phyloP scores from a whole-genome alignment of 2,329 filamentous ascomycete species.

The Fusarium pseudonygamai region DNA sequence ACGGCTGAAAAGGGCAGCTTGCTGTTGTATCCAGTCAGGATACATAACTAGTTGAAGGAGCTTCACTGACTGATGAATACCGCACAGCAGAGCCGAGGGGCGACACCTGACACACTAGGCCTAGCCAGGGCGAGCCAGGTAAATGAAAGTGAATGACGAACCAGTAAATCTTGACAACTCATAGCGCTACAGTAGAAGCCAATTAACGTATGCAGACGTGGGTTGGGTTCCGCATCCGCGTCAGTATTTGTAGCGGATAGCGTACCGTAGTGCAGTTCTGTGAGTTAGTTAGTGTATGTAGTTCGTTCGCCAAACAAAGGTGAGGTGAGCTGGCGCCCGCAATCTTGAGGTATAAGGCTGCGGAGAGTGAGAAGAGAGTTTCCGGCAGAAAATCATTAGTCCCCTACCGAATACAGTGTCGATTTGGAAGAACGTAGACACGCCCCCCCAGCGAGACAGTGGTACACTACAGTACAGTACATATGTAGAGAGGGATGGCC shows the following conservation, averaged over 20 bases:
- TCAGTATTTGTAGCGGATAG: slow-evolving; percentile 17
- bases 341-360: slow-evolving; percentile 18
- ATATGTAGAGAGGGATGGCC: background rate
- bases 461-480: background rate
- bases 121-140: slow-evolving; percentile 5
- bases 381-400: background rate
- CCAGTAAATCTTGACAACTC: slow-evolving; percentile 14
- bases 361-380: background rate
- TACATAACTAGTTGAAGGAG: background rate
- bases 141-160: slow-evolving; percentile 6
- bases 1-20: slow-evolving; percentile 5
- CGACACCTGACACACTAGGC: slow-evolving; percentile 26
- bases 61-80: slow-evolving; percentile 9
- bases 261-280: background rate
- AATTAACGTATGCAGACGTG: background rate
- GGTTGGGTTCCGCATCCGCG: slow-evolving; percentile 12
- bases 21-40: background rate
- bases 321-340: slow-evolving; percentile 6
- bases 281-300: background rate
- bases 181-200: slow-evolving; percentile 8
- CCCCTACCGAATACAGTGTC: slow-evolving; percentile 15
- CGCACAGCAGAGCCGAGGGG: slow-evolving; percentile 15
- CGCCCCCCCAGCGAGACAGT: background rate
- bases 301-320: background rate
- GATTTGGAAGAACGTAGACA: background rate